Base-by-base conservation (phyloP, 306 rosid species). In the Senna tora region DNA sequence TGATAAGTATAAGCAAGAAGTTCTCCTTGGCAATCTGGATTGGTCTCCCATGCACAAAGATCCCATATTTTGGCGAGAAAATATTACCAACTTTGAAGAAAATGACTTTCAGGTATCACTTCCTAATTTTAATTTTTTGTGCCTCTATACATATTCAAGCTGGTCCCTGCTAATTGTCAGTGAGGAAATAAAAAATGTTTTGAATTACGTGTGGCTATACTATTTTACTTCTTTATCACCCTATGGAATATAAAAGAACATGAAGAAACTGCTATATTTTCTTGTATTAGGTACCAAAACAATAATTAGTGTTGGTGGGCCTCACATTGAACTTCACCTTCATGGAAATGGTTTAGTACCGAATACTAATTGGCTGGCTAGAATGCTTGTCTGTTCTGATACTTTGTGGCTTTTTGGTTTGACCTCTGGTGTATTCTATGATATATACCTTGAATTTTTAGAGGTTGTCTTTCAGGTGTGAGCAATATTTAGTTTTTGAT, bases 31-130 rank as follows among this genome's bases (percentile, higher is more conserved):
- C 77, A 93, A 91, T 76, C 91, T 92, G 83, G 99, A 91, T 71
- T 95, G 99, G 99, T 85, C 97, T 80, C 96, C 96, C 41, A 92
- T 91, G 99, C 99, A 95, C 92, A 95, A 95, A 79, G 97, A 91
- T 81, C 84, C 86, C 60, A 69, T 80, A 60, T 95, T 95, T 82
- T 95, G 99, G 99, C 92, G 96, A 17, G 99, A 95, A 53, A 95
- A 95, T 75, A 81, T 91, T 65, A 74, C 77, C 45, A 77, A 71
- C 75, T 95, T 92, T 25, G 99, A 95, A 84, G 99, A 95, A 80
- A 92, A 86, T 71, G 96, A 92, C 79, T 95, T 95, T 82, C 97
- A 92, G 99, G 99, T 95, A 78, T 45, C 66, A 62, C 10, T 41
- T 73, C 61, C 17, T 32, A 38, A 16, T 63, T 25, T 6, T 7